Percentiles rank a stretch among this genome's conserved stretches.
phyloP scores from a whole-genome alignment of 2,329 filamentous ascomycete genomes.

The Leptographium lundbergii region DNA sequence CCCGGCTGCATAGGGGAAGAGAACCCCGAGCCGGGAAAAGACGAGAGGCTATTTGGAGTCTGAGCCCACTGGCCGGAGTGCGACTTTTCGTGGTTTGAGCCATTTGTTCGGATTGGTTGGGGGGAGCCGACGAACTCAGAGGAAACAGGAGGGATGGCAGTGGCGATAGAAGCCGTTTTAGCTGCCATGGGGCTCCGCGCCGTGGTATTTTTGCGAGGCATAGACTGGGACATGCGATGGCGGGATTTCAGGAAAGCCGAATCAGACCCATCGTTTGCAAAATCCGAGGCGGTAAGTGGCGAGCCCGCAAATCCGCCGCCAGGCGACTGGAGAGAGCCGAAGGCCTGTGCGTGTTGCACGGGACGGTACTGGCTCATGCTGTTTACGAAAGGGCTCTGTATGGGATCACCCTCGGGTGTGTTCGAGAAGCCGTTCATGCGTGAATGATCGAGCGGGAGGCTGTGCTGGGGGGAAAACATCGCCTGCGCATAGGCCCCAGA shows the following conservation, averaged over 20 bases:
- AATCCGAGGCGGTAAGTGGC: slow-evolving; percentile 34
- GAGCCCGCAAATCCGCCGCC: slow-evolving; percentile 35
- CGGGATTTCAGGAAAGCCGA: slow-evolving; percentile 43
- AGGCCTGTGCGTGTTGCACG: slow-evolving; percentile 46
- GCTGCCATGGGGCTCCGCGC: slow-evolving; percentile 70
- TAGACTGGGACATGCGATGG: slow-evolving; percentile 45
- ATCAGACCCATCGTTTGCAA: slow-evolving; percentile 34
- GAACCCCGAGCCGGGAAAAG: slow-evolving; percentile 80
- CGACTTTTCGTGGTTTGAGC: slow-evolving; percentile 63
- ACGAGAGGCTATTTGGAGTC: slow-evolving; percentile 70
- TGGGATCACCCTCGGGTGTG: slow-evolving; percentile 82
- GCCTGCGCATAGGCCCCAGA: slow-evolving; percentile 35
- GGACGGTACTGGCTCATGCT: slow-evolving; percentile 66
- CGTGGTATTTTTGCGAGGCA: slow-evolving; percentile 63
- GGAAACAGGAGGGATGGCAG: slow-evolving; percentile 53
- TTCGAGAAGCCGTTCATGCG: slow-evolving; percentile 76
- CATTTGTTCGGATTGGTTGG: slow-evolving; percentile 62
- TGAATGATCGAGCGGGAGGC: slow-evolving; percentile 50
- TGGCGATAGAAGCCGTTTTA: slow-evolving; percentile 61
- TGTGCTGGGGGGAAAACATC: slow-evolving; percentile 42
- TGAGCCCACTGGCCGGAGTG: slow-evolving; percentile 84
- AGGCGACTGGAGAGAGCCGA: slow-evolving; percentile 42
- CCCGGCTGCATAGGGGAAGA: slow-evolving; percentile 60
- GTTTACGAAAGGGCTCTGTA: slow-evolving; percentile 78
- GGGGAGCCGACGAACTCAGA: slow-evolving; percentile 54